phyloP scores from a whole-genome alignment of 306 rosid genomes.

The Quillaja saponaria region DNA sequence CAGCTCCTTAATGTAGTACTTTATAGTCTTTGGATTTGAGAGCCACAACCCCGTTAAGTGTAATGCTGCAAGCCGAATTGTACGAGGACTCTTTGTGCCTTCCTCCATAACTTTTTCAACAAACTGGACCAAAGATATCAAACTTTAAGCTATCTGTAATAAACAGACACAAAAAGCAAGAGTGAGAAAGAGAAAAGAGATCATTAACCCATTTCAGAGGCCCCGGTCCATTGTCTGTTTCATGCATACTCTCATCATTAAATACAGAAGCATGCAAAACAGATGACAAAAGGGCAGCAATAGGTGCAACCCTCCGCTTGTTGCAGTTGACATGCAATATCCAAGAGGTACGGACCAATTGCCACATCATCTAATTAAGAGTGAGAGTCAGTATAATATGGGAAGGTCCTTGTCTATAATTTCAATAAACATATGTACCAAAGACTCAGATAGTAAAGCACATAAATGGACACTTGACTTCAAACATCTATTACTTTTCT shows the following conservation, averaged over 20 bases:
- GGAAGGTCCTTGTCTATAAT: no score
- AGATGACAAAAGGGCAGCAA: conserved; percentile 92
- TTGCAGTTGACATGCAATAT: conserved; percentile 88
- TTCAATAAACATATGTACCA: conserved; percentile 1
- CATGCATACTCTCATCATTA: conserved; percentile 80
- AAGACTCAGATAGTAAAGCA: neutral
- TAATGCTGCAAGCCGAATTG: conserved; percentile 95
- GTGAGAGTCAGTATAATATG: no score
- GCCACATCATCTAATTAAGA: conserved; percentile 78
- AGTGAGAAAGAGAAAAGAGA: conserved; percentile 30
- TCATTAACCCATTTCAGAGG: conserved; percentile 90
- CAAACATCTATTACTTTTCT: no score
- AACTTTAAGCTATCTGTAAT: conserved; percentile 27
- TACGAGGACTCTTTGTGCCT: conserved; percentile 93
- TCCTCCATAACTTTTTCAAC: conserved; percentile 79
- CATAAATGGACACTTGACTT: neutral
- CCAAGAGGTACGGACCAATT: conserved; percentile 89
- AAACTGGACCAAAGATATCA: conserved; percentile 48
- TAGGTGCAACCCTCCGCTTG: conserved; percentile 89
- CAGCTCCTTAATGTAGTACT: conserved; percentile 78
- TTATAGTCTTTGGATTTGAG: conserved; percentile 70
- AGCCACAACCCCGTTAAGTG: conserved; percentile 90
- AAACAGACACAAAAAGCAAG: conserved; percentile 17
- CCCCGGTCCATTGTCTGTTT: conserved; percentile 58
- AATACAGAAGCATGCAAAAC: conserved; percentile 80